A percentile compares a stretch with the other conserved stretches of the same genome.
phyloP scores from a whole-genome alignment of 2,329 filamentous ascomycete species.

The Aspergillus vadensis region DNA sequence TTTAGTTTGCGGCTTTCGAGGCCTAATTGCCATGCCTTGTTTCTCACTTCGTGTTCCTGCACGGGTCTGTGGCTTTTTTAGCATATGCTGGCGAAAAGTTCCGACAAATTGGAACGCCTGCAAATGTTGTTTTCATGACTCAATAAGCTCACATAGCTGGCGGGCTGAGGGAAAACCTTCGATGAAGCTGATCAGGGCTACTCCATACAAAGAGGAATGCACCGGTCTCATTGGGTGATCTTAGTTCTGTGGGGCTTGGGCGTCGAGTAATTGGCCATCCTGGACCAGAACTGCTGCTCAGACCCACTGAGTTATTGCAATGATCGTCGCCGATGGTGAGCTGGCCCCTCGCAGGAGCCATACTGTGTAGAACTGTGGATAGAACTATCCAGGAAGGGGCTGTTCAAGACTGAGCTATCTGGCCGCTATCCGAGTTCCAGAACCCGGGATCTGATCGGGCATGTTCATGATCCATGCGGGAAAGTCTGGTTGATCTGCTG shows the following conservation, averaged over 20 bases:
- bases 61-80: neutral
- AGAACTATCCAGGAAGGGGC: too few species aligned
- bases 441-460: neutral
- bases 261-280: neutral
- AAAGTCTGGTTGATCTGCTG: neutral
- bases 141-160: neutral
- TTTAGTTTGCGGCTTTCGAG: neutral
- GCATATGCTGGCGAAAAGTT: neutral
- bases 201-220: neutral
- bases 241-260: neutral
- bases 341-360: neutral
- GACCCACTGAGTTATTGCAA: neutral
- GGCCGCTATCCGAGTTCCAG: too few species aligned
- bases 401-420: too few species aligned
- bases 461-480: neutral
- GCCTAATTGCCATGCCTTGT: neutral
- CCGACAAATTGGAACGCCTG: neutral
- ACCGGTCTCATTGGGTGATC: neutral
- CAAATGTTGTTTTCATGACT: neutral
- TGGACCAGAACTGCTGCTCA: neutral
- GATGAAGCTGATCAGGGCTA: neutral
- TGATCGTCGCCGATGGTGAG: neutral
- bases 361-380: too few species aligned
- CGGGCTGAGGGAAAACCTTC: neutral
- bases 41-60: neutral